Conservation (phyloP, 768 basidiomycete genomes). For the Mycena alexandri region DNA sequence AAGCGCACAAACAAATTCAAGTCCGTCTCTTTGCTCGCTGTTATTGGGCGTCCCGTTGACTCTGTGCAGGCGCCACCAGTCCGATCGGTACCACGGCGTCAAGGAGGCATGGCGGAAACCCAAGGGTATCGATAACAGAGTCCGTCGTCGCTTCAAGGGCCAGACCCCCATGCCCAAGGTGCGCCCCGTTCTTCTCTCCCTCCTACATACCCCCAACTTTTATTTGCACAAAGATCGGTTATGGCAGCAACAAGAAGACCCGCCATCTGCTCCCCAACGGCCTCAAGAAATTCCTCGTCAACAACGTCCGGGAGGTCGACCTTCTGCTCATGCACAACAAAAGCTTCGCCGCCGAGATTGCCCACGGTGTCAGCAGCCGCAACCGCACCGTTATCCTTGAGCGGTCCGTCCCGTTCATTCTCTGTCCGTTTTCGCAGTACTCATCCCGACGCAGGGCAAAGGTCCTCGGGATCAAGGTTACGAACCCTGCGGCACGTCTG, state of each 20-base stretch:
- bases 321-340: conserved; percentile 99
- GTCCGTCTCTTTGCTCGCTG: conserved; percentile 59
- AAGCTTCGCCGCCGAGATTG: conserved; percentile 95
- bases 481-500: conserved; percentile 91
- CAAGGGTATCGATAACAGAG: conserved; percentile 99
- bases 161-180: conserved; percentile 98
- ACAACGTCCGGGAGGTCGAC: conserved; percentile 94
- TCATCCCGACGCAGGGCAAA: conserved; percentile 69
- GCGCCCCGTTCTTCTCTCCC: too few species aligned
- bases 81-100: conserved; percentile 96
- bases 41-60: conserved; percentile 10
- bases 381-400: conserved; percentile 94
- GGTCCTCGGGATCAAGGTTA: conserved; percentile 91
- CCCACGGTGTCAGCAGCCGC: conserved; percentile 95
- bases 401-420: conserved; percentile 62
- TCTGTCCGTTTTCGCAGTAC: neutral
- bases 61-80: conserved; percentile 90
- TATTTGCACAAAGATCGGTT: conserved; percentile 70
- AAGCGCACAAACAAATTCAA: conserved; percentile 99
- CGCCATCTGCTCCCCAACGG: conserved; percentile 97
- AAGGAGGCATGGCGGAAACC: conserved; percentile 99
- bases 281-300: conserved; percentile 94
- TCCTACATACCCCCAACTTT: conserved; percentile 11
- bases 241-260: conserved; percentile 96
- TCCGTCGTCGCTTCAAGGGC: conserved; percentile 95